Percentiles rank a stretch among this genome's conserved stretches.
Evolutionary conservation across 2,329 filamentous ascomycete genomes (phyloP).

Genomic region (Cadophora sp.): DNA sequence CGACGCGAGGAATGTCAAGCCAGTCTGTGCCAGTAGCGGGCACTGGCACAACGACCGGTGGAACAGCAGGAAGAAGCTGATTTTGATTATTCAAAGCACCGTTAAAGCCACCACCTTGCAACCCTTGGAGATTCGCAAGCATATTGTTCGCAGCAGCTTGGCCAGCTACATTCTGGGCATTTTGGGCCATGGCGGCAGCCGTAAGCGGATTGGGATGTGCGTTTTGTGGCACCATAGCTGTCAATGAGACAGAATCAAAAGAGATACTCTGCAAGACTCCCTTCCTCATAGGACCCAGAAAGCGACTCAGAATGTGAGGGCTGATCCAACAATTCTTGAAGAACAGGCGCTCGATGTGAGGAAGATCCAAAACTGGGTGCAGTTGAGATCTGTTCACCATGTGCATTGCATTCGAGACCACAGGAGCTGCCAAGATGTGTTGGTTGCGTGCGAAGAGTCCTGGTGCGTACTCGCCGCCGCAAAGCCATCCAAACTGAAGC

Average conservation of each 20-base stretch:
- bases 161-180: slow-evolving; percentile 10
- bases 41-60: slow-evolving; percentile 14
- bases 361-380: slow-evolving; percentile 55
- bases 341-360: slow-evolving; percentile 62
- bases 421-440: slow-evolving; percentile 66
- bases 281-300: slow-evolving; percentile 56
- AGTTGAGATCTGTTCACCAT: slow-evolving; percentile 40
- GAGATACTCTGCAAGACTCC: slow-evolving; percentile 58
- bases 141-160: slow-evolving; percentile 20
- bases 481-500: slow-evolving; percentile 70
- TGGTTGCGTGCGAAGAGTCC: slow-evolving; percentile 67
- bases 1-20: slow-evolving; percentile 48
- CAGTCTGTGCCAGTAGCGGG: slow-evolving; percentile 34
- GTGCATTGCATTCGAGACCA: slow-evolving; percentile 46
- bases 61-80: not conserved
- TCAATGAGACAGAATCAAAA: slow-evolving; percentile 70
- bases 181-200: slow-evolving; percentile 19
- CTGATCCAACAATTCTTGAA: slow-evolving; percentile 74
- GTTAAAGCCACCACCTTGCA: not conserved
- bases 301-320: slow-evolving; percentile 60
- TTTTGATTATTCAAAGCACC: not conserved
- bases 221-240: slow-evolving; percentile 49
- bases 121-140: slow-evolving; percentile 1
- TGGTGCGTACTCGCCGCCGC: slow-evolving; percentile 70
- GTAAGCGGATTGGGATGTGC: slow-evolving; percentile 30